Base-by-base conservation (phyloP, 495 filamentous ascomycete genomes). In the Venustampulla echinocandica region DNA sequence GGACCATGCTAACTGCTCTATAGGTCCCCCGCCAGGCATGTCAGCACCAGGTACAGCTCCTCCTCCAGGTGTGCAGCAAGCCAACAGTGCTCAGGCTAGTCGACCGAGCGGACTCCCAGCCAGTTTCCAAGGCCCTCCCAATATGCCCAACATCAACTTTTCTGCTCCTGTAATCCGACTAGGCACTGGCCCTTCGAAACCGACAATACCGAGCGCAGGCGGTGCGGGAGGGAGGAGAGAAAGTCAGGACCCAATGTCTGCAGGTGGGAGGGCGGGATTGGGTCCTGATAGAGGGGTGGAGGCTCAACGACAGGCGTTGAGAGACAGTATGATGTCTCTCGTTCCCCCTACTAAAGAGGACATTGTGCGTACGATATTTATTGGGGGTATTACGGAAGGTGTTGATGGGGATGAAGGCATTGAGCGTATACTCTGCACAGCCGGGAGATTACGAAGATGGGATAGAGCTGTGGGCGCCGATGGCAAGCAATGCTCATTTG, bases 141-240 rank as follows among this genome's bases (percentile, higher is more conserved):
- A 92, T 60, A 83, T 96, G 73, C 89, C 92, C 7, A 92, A 95
- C 64, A 95, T 98, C 69, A 96, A 99, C 68, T 95, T 96, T 67
- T 92, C 84, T 61, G 93, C 92, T 15, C 89, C 93, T 40, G 90
- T 97, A 27, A 97, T 99, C 63, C 85, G 92, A 19, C 73, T 99
- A 27, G 90, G 90, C 9, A 73, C 76, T 7, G 77, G 76, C 2
- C 81, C 82, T 4, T 61, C 75, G 19, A 87, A 88, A 58, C 70
- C 82, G 28, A 64, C 76, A 28, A 73, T 71, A n/a, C 66, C 74
- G 10, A 64, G 76, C 21, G 68, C 59, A 4, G 46, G 52, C 5
- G 57, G 59, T 19, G 63, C 63, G 20, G 63, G 61, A 47, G 62
- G 69, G 22, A 61, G 54, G 56, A 69, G 73, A 36, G 60, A 66